Conservation (phyloP, 2,329 filamentous ascomycete species). For the Colletotrichum spaethianum region DNA sequence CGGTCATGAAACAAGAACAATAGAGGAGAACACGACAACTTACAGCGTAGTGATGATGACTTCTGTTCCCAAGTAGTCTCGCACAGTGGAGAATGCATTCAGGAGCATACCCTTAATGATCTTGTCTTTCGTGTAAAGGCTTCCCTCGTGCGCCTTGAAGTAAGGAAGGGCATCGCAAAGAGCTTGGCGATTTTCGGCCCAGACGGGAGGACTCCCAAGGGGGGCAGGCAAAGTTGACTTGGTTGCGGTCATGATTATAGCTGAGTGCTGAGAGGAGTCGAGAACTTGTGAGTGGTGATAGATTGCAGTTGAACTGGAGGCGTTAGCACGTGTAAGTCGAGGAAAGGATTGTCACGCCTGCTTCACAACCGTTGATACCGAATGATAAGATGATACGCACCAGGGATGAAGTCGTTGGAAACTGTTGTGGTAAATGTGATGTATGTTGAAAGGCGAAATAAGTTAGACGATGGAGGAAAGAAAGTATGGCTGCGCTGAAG, state of each 20-base stretch:
- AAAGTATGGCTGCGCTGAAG: not conserved
- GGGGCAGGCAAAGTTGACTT: not conserved
- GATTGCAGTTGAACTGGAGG: not conserved
- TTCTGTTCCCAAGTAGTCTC: slow-evolving; percentile 72
- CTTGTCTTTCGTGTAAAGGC: slow-evolving; percentile 65
- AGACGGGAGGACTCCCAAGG: slow-evolving; percentile 54
- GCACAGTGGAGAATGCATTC: slow-evolving; percentile 65
- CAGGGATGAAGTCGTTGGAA: not conserved
- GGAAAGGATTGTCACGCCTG: not conserved
- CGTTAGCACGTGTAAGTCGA: not conserved
- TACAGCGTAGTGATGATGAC: slow-evolving; percentile 76
- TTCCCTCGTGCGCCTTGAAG: slow-evolving; percentile 73
- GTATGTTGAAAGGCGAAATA: not conserved
- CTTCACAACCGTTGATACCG: not conserved
- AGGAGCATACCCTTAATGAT: slow-evolving; percentile 72
- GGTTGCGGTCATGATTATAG: not conserved
- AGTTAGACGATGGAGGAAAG: too few relatives aligned
- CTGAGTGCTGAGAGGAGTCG: not conserved
- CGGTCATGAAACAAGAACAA: not conserved
- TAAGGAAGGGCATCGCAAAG: slow-evolving; percentile 76
- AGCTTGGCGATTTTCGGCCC: slow-evolving; percentile 70
- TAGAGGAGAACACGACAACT: slow-evolving; percentile 45
- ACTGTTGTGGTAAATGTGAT: not conserved
- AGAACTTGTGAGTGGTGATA: not conserved
- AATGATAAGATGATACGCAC: too few relatives aligned